Evolutionary conservation across 768 basidiomycete species (phyloP).

Genomic region (Boletus vermiculosoides): DNA sequence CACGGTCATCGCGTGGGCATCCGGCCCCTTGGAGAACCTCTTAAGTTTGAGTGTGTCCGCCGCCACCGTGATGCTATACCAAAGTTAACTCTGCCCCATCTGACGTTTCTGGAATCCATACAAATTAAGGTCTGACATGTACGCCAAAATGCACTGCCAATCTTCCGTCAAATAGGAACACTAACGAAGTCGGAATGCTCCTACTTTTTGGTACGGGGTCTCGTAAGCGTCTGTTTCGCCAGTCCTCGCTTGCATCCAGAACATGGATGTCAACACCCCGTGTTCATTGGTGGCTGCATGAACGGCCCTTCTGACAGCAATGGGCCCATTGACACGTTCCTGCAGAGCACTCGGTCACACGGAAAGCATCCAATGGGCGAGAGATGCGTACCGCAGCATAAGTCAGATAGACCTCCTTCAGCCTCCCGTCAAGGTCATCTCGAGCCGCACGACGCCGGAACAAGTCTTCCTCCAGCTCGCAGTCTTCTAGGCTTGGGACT

Average conservation of each 20-base stretch:
- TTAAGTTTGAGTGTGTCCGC: conserved; percentile 54
- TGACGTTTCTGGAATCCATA: conserved; percentile 36
- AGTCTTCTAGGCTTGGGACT: conserved; percentile 55
- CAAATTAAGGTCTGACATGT: conserved; percentile 80
- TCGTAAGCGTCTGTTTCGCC: conserved; percentile 57
- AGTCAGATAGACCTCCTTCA: conserved; percentile 33
- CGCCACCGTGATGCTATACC: conserved; percentile 54
- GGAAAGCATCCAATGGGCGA: conserved; percentile 17
- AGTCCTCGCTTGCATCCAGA: conserved; percentile 78
- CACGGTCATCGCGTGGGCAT: conserved; percentile 60
- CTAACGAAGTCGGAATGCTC: neutral
- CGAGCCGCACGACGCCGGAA: conserved; percentile 28
- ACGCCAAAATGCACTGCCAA: conserved; percentile 70
- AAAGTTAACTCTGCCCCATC: conserved; percentile 5
- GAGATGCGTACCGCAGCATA: conserved; percentile 26
- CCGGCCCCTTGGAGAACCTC: conserved; percentile 47
- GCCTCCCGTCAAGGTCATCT: conserved; percentile 33
- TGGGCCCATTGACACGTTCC: conserved; percentile 69
- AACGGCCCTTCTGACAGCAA: conserved; percentile 57
- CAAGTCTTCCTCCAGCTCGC: conserved; percentile 54
- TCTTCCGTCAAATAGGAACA: conserved; percentile 2
- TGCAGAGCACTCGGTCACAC: conserved; percentile 36
- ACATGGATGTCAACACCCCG: conserved; percentile 56
- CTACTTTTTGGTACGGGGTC: conserved; percentile 73
- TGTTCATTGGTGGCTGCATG: conserved; percentile 42